These are phyloP conservation scores for Pholiota microspora DNA, from an alignment of 768 basidiomycete species.

Conservation along the genomic window DNA sequence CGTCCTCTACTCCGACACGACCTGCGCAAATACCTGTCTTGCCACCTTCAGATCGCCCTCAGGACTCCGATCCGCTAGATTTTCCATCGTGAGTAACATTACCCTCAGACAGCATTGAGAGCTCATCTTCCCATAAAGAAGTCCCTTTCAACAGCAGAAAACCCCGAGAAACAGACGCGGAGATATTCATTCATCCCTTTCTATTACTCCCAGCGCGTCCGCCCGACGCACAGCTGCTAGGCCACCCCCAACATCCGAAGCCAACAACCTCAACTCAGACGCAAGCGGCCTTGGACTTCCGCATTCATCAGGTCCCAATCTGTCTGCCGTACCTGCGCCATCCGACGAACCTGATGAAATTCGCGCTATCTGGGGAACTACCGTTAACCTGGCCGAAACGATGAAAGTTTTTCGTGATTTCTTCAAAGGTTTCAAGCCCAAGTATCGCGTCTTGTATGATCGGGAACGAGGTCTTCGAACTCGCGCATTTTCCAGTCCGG, in stretches of 20 bases:
- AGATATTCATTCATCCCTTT: conserved; percentile 85
- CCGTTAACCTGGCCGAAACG: conserved; percentile 86
- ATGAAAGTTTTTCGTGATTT: conserved; percentile 92
- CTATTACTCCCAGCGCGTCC: conserved; percentile 49
- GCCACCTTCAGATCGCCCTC: conserved; percentile 34
- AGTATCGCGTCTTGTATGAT: conserved; percentile 78
- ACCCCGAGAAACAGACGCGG: conserved; percentile 80
- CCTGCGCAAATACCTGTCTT: conserved; percentile 37
- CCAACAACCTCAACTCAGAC: conserved; percentile 56
- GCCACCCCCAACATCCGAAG: conserved; percentile 27
- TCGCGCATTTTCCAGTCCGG: conserved; percentile 51
- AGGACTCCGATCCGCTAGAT: conserved; percentile 64
- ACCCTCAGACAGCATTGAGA: background rate
- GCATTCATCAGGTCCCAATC: conserved; percentile 43
- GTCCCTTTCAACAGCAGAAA: conserved; percentile 42
- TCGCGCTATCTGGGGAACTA: conserved; percentile 96
- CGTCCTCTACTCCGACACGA: conserved; percentile 59
- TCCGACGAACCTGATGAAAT: conserved; percentile 82
- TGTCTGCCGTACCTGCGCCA: conserved; percentile 60
- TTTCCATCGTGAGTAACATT: conserved; percentile 59
- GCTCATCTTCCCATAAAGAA: conserved; percentile 31
- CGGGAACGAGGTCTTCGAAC: conserved; percentile 56
- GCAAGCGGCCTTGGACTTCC: conserved; percentile 56
- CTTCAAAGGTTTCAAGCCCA: conserved; percentile 88
- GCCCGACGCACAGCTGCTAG: conserved; percentile 37